phyloP scores from a whole-genome alignment of 2,329 filamentous ascomycete species.

The Xylariales sp. region DNA sequence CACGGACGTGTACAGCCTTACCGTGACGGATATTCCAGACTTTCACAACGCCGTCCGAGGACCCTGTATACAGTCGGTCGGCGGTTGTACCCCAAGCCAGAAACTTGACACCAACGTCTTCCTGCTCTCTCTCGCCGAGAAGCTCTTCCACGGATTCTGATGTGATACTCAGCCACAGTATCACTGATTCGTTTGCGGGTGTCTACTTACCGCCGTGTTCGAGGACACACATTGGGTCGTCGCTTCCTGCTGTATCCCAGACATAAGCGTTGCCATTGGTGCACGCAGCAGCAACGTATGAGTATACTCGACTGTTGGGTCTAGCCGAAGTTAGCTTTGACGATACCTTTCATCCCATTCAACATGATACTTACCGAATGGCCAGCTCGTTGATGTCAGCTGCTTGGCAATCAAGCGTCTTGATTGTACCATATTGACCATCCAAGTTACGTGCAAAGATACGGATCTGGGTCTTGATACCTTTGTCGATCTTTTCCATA shows the following conservation, averaged over 20 bases:
- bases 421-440: conserved; percentile 40
- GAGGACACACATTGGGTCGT: conserved; percentile 51
- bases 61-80: conserved; percentile 59
- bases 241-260: conserved; percentile 56
- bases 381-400: conserved; percentile 60
- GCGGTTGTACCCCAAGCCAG: conserved; percentile 54
- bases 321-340: conserved; percentile 17
- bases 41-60: conserved; percentile 58
- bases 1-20: conserved; percentile 41
- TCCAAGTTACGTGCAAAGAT: conserved; percentile 39
- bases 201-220: conserved; percentile 41
- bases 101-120: conserved; percentile 61
- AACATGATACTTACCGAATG: conserved; percentile 35
- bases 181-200: conserved; percentile 5
- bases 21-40: conserved; percentile 55
- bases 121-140: conserved; percentile 42
- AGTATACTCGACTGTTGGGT: conserved; percentile 45
- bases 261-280: conserved; percentile 59
- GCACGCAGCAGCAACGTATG: conserved; percentile 56
- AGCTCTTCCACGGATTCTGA: conserved; percentile 30
- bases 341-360: background rate
- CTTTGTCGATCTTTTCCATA: conserved; percentile 34
- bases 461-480: conserved; percentile 52
- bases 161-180: background rate
- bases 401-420: conserved; percentile 54